Evolutionary conservation across 164 flowering plant genomes (phyloP), one percentile per base, ranked within the genome.

Genomic region (Chloranthus sessilifolius): DNA sequence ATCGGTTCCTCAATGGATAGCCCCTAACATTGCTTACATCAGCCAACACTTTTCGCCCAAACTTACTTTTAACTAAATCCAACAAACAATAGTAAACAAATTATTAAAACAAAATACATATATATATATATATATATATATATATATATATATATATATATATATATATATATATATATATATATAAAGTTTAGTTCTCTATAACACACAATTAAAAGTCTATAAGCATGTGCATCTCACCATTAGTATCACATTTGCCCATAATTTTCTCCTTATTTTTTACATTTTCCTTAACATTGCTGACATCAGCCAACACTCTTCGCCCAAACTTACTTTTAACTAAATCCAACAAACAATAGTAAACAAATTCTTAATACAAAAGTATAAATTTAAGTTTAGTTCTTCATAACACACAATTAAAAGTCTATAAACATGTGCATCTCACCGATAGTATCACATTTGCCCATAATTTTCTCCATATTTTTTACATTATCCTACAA

Each of bases 231-330:
- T n/a, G n/a, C 29, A 17, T 14, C 76, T 61, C 66, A 78, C 88
- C 72, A 34, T 75, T 53, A 44, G 20, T 58, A n/a, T 33, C 58
- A 38, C 1, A 12, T 38, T 67, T 71, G n/a, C n/a, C n/a, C n/a
- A n/a, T n/a, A n/a, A n/a, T n/a, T n/a, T n/a, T n/a, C n/a, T n/a
- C n/a, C n/a, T n/a, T n/a, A n/a, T n/a, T n/a, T n/a, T n/a, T n/a
- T n/a, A n/a, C n/a, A n/a, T n/a, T n/a, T n/a, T n/a, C 43, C 45
- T 38, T 64, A 2, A 61, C 42, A 66, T 85, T 82, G 69, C 87
- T 75, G 22, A 82, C 66, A 64, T 85, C 88, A 19, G 74, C 81
- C 59, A 82, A 50, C n/a, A 69, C 80, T 55, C 66, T 80, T 66
- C 86, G 66, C 65, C 69, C 56, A 46, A 58, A 63, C 31, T 67